Base-by-base conservation (phyloP, 2,329 filamentous ascomycete species). In the Colletotrichum gloeosporioides region DNA sequence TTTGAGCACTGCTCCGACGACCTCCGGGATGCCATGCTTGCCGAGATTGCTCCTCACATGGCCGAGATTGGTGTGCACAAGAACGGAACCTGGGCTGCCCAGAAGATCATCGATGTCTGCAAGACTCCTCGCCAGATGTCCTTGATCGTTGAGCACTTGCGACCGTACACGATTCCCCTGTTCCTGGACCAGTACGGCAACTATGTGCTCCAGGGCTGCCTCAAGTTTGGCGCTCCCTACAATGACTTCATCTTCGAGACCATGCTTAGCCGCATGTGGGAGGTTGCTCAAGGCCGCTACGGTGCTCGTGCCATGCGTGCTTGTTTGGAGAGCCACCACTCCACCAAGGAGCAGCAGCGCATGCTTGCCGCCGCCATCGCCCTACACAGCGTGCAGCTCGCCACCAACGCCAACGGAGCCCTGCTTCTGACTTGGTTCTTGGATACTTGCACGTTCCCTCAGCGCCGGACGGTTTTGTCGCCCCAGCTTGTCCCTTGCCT, bases 131-230 rank as follows among this genome's bases (percentile, higher is more conserved):
- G 89, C 55, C 96, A 99, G 86, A 96, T 97, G 93, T 87, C 89
- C 63, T 88, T 95, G 86, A 96, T 99, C 82, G 94, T 97, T 32
- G 93, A 98, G 78, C 91, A 95, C 79, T 89, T 99, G 34, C 94
- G 94, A 5, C 93, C 96, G 1, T 98, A 98, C 86, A 96, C 95
- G 1, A 92, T 98, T 63, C 95, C 96, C 4, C 90, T 99, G 25
- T 99, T 99, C 90, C 90, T 99, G 49, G 97, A 99, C 82, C 97
- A 99, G 83, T 99, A 98, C 81, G 97, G 97, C 83, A 99, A 99
- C 87, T 99, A 99, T 81, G 97, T 99, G 72, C 91, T 99, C 80
- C 97, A 99, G 86, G 97, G 97, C 80, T 99, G 96, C 83, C 90
- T 99, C 79, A 96, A 98, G 80, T 99, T 98, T 82, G 95, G 95